phyloP scores from a whole-genome alignment of 1,284 basidiomycete species.

The Entoloma clypeatum region DNA sequence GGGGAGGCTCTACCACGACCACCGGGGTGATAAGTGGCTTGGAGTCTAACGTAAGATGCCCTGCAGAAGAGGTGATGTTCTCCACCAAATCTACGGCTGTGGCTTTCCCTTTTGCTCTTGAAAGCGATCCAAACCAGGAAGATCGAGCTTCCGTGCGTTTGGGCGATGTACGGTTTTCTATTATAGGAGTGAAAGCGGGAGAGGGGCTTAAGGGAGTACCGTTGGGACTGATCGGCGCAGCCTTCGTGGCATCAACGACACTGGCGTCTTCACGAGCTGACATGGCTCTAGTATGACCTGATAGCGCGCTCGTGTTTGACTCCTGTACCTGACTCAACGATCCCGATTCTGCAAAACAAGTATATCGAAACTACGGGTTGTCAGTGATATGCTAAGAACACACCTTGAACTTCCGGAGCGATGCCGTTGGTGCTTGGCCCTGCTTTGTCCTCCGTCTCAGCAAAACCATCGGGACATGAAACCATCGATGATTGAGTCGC shows the following conservation, averaged over 20 bases:
- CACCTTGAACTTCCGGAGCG: slow-evolving; percentile 2
- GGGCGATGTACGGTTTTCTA: neutral
- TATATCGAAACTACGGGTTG: neutral
- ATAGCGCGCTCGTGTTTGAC: neutral
- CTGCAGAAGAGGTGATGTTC: neutral
- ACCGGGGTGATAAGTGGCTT: neutral
- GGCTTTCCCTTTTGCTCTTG: slow-evolving; percentile 19
- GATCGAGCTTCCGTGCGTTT: slow-evolving; percentile 3
- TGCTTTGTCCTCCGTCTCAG: neutral
- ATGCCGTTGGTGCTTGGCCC: neutral
- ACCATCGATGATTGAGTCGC: neutral
- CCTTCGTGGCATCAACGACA: neutral
- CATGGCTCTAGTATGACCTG: neutral
- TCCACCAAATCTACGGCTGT: neutral
- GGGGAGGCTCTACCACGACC: too few relatives aligned
- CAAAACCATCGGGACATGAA: neutral
- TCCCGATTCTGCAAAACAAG: neutral
- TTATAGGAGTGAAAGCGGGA: neutral
- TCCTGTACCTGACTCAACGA: neutral
- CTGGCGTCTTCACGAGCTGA: neutral
- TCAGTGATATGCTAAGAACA: neutral
- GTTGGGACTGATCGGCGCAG: neutral
- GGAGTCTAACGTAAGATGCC: neutral
- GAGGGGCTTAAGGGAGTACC: neutral
- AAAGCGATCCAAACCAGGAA: slow-evolving; percentile 25